phyloP scores from a whole-genome alignment of 257 asterid genomes.

The Fraxinus excelsior region DNA sequence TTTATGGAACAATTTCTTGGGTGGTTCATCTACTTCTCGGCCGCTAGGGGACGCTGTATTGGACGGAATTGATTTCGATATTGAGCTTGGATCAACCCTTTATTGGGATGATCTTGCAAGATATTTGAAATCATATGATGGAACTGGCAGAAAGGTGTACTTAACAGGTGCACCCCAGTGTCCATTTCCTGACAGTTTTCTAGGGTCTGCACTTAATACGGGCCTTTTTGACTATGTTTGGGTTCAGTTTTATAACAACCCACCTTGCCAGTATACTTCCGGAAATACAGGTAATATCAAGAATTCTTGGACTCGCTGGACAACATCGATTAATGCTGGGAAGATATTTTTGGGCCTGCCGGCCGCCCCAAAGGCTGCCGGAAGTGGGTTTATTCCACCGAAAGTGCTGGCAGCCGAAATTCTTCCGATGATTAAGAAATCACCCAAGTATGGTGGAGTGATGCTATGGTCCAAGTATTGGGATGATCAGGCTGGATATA shows the following conservation, averaged over 20 bases:
- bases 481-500: slow-evolving; percentile 63
- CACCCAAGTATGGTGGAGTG: slow-evolving; percentile 67
- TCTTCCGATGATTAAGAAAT: slow-evolving; percentile 52
- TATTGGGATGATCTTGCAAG: slow-evolving; percentile 54
- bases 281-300: slow-evolving; percentile 37
- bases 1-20: slow-evolving; percentile 64
- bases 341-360: slow-evolving; percentile 64
- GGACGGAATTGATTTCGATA: slow-evolving; percentile 71
- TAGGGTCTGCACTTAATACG: slow-evolving; percentile 53
- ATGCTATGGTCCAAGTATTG: slow-evolving; percentile 77
- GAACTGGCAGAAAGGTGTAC: slow-evolving; percentile 35
- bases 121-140: slow-evolving; percentile 34
- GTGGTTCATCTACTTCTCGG: slow-evolving; percentile 47
- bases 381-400: slow-evolving; percentile 67
- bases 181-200: slow-evolving; percentile 58
- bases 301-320: slow-evolving; percentile 57
- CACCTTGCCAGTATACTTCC: slow-evolving; percentile 52
- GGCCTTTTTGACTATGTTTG: slow-evolving; percentile 63
- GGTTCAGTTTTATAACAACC: slow-evolving; percentile 76
- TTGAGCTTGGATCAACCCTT: slow-evolving; percentile 52
- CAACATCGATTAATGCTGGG: slow-evolving; percentile 33
- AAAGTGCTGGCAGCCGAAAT: slow-evolving; percentile 41
- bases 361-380: slow-evolving; percentile 63
- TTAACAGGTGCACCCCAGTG: slow-evolving; percentile 77
- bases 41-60: slow-evolving; percentile 64